Evolutionary conservation across 371 early-diverging fungal species (phyloP).

Genomic region (Massospora cicadina): DNA sequence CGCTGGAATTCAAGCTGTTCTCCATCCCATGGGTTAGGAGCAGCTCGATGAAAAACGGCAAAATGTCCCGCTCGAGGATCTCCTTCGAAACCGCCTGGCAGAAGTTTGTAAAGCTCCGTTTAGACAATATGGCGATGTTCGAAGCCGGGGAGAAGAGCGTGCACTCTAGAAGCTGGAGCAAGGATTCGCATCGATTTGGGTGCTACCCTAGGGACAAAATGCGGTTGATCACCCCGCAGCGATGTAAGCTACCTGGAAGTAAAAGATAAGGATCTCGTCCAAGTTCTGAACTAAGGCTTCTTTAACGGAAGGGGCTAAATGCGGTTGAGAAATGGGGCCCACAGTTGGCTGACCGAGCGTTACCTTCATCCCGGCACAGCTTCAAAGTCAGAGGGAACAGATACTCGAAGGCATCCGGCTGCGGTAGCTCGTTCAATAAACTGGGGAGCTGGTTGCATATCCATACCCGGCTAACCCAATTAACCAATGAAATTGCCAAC

Average conservation of each 20-base stretch:
- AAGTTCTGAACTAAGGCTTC: neutral
- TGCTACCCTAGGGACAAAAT: neutral
- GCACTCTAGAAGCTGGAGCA: neutral
- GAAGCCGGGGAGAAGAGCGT: neutral
- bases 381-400: slow-evolving; percentile 1
- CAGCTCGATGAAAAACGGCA: neutral
- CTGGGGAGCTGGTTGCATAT: slow-evolving; percentile 1
- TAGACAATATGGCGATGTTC: neutral
- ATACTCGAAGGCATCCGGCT: neutral
- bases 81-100: neutral
- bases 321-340: neutral
- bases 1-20: neutral
- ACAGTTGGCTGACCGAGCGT: neutral
- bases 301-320: neutral
- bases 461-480: neutral
- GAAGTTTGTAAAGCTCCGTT: neutral
- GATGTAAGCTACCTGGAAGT: neutral
- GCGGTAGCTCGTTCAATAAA: neutral
- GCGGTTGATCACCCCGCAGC: neutral
- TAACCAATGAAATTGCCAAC: no score
- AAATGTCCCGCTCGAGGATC: neutral
- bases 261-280: neutral
- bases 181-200: neutral
- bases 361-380: slow-evolving; percentile 2
- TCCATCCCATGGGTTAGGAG: neutral